Conservation (phyloP, 169 alveolate species). For the Plasmodium berghei region DNA sequence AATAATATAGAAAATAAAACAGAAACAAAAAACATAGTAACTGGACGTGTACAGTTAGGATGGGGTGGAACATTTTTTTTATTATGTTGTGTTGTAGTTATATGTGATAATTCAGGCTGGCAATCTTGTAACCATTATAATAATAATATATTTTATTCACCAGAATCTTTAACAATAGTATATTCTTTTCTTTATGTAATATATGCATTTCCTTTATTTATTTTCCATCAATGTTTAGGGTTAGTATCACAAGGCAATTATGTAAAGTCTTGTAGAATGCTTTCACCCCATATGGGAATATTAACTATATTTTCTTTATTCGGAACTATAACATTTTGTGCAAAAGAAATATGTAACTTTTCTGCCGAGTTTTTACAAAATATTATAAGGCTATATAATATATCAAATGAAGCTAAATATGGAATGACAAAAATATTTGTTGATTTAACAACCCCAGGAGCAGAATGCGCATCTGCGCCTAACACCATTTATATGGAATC, state of each 20-base stretch:
- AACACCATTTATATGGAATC: conserved; percentile 31
- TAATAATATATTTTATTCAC: conserved; percentile 67
- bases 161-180: conserved; percentile 65
- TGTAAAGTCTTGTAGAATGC: conserved; percentile 54
- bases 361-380: conserved; percentile 62
- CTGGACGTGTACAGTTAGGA: conserved; percentile 67
- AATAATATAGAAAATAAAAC: conserved; percentile 37
- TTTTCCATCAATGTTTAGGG: conserved; percentile 63
- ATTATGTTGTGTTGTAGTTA: conserved; percentile 72
- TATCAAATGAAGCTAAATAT: conserved; percentile 12
- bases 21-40: conserved; percentile 54
- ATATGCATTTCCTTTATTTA: conserved; percentile 63
- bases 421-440: conserved; percentile 64
- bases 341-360: conserved; percentile 67
- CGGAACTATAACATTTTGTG: conserved; percentile 72
- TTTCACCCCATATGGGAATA: conserved; percentile 45
- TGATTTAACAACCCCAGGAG: conserved; percentile 18
- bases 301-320: conserved; percentile 45
- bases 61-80: conserved; percentile 76
- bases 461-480: conserved; percentile 14
- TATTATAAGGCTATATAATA: conserved; percentile 17
- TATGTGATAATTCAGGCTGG: conserved; percentile 75
- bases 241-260: conserved; percentile 69
- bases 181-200: conserved; percentile 37
- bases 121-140: conserved; percentile 71